Base-by-base conservation (phyloP, 1,139 yeast species). In the Hemisphaericaspora xylofermentans region DNA sequence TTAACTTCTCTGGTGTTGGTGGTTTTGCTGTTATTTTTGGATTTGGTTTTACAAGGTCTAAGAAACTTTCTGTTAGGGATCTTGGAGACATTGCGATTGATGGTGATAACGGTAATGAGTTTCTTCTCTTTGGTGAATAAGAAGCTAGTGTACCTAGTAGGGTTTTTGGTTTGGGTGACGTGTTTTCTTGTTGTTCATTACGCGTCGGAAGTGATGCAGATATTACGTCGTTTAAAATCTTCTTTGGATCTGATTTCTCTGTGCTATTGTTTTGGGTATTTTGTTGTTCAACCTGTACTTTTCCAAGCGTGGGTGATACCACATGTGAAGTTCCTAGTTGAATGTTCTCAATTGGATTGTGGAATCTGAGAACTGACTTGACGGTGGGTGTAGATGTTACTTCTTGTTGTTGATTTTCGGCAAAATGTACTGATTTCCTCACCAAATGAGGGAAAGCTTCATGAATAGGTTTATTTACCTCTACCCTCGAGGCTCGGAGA, bases 341-440 rank as follows among this genome's bases (percentile, higher is more conserved):
- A 28, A 68, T 54, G 31, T 54, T 61, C 17, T 60, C 63, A 9
- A 64, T 63, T 0, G 77, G 77, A 47, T 71, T 71, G 45, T 71
- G 75, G 48, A 68, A 71, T 40, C 61, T 52, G 45, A 40, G 41
- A 38, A 31, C 25, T 19, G 34, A n/a, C 12, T 15, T 31, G 5
- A 31, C 25, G 5, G 17, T 9, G 8, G 34, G 34, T 8, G 16
- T 31, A 34, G 22, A 21, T n/a, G 10, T 22, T 13, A 4, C 7
- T 22, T 17, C 25, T 26, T 24, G 12, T 10, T 28, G 21, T 17
- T 30, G n/a, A 9, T 9, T 31, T 14, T 29, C 34, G 3, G 38
- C 28, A 18, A 30, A 28, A 13, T 33, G 33, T 24, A 32, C 34
- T 32, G 70, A 52, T 29, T 55, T 58, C 35, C 55, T 53, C 4